Conservation (phyloP, 2,329 filamentous ascomycete species). For the Chlorencoelia australis region DNA sequence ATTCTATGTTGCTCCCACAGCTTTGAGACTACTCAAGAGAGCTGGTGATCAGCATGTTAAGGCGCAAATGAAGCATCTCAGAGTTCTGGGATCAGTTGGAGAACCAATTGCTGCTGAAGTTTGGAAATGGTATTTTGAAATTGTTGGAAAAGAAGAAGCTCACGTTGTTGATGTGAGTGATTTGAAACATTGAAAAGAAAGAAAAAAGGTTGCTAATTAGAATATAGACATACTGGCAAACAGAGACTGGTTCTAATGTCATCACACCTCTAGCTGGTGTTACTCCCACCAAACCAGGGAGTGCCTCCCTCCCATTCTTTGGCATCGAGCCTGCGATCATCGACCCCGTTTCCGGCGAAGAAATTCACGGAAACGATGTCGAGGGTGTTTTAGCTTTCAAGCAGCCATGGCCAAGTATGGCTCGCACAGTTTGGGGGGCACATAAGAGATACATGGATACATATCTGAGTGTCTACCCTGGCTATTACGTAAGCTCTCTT, state of each 20-base stretch:
- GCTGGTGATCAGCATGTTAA: constrained; percentile 89
- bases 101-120: constrained; percentile 97
- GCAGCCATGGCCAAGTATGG: constrained; percentile 97
- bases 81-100: constrained; percentile 87
- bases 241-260: constrained; percentile 92
- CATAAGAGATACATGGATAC: constrained; percentile 99
- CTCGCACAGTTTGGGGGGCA: constrained; percentile 91
- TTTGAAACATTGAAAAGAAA: constrained; percentile 14
- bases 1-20: constrained; percentile 96
- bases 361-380: constrained; percentile 90
- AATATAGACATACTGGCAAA: constrained; percentile 95
- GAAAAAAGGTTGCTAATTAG: constrained; percentile 17
- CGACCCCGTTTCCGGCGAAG: constrained; percentile 87
- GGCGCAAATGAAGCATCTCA: constrained; percentile 77
- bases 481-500: constrained; percentile 74
- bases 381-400: constrained; percentile 65
- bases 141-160: constrained; percentile 84
- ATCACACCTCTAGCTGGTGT: constrained; percentile 89
- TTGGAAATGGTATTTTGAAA: constrained; percentile 99
- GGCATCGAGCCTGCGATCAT: constrained; percentile 97
- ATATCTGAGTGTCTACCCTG: constrained; percentile 94
- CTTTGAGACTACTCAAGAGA: constrained; percentile 85
- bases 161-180: constrained; percentile 84
- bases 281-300: constrained; percentile 93
- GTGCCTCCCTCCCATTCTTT: constrained; percentile 93